A percentile compares a stretch with the other conserved stretches of the same genome.
phyloP scores from a whole-genome alignment of 257 asterid species.

The Ajuga chamaepitys region DNA sequence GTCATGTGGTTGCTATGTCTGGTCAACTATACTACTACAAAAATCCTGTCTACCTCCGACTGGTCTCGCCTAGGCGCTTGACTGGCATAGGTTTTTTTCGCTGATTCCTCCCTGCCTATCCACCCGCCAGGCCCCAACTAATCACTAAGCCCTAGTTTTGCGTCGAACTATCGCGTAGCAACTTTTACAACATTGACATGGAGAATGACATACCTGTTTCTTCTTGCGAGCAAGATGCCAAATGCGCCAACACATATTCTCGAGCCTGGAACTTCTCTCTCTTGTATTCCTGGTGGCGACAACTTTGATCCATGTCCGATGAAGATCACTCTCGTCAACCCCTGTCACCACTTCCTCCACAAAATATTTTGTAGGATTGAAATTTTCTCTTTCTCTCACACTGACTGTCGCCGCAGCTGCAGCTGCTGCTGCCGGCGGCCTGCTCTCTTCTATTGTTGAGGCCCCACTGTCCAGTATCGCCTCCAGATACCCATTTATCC shows the following conservation, averaged over 20 bases:
- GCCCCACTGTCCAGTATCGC: conserved; percentile 56
- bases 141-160: too few species aligned
- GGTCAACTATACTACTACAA: too few species aligned
- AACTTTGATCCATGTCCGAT: conserved; percentile 68
- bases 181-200: too few species aligned
- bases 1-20: too few species aligned
- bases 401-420: too few species aligned
- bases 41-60: too few species aligned
- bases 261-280: conserved; percentile 56
- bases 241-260: conserved; percentile 76
- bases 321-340: conserved; percentile 63
- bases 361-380: conserved; percentile 59
- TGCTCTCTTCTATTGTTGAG: conserved; percentile 39
- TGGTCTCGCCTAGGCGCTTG: too few species aligned
- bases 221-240: conserved; percentile 75
- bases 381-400: conserved; percentile 14
- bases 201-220: conserved; percentile 66
- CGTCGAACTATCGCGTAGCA: too few species aligned
- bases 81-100: too few species aligned
- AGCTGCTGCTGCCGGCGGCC: conserved; percentile 59
- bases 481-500: conserved; percentile 71
- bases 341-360: conserved; percentile 57
- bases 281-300: conserved; percentile 57
- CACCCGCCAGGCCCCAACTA: too few species aligned
- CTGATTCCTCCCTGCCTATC: too few species aligned